Evolutionary conservation across 768 basidiomycete species (phyloP).

Genomic region (Termitomyces heimii): DNA sequence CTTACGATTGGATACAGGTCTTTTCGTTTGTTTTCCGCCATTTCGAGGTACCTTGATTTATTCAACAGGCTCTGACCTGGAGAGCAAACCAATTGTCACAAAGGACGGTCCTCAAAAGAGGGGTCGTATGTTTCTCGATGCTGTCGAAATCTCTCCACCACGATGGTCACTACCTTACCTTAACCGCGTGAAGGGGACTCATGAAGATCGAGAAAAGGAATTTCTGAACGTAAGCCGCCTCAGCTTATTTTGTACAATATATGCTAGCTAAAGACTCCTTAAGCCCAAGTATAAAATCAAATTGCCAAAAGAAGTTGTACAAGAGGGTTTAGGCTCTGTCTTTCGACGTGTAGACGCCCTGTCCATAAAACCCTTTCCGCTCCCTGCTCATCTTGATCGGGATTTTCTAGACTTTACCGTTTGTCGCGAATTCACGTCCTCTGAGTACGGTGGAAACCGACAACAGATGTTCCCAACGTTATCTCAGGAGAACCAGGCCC

Average conservation of each 20-base stretch:
- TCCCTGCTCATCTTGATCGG: background rate
- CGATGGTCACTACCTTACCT: background rate
- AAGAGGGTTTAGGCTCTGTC: constrained; percentile 1
- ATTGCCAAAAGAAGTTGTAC: background rate
- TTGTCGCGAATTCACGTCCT: constrained; percentile 13
- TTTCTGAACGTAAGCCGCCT: constrained; percentile 3
- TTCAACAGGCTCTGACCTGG: background rate
- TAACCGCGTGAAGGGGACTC: too few relatives aligned
- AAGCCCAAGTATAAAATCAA: constrained; percentile 8
- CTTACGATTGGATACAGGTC: background rate
- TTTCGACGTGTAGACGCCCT: constrained; percentile 9
- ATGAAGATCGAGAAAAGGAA: background rate
- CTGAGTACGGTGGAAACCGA: background rate
- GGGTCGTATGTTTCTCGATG: background rate
- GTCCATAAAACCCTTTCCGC: background rate
- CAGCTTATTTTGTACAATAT: background rate
- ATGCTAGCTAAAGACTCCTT: background rate
- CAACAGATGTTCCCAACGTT: background rate
- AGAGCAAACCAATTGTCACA: background rate
- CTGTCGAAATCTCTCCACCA: background rate
- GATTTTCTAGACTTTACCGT: constrained; percentile 1
- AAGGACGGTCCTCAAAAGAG: background rate
- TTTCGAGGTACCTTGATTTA: background rate
- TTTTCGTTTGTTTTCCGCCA: background rate
- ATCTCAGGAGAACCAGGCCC: background rate